Percentiles rank a stretch among this genome's conserved stretches.
These are phyloP conservation scores for Komagataella phaffii DNA, from an alignment of 805 yeast genomes.

Conservation along the genomic window DNA sequence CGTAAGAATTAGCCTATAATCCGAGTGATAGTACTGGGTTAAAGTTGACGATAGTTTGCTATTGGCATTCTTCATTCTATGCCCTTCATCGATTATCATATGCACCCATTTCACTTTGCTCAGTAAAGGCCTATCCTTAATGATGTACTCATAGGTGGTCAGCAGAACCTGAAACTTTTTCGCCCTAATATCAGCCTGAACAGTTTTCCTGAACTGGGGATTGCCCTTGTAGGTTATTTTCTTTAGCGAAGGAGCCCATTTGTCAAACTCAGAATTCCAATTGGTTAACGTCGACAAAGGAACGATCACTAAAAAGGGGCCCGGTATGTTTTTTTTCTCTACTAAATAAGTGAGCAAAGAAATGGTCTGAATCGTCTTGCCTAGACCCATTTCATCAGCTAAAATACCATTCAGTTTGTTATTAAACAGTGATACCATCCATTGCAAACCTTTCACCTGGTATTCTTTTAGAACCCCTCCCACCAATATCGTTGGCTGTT, in stretches of 20 bases:
- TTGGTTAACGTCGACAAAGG: conserved; percentile 77
- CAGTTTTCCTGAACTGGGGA: conserved; percentile 53
- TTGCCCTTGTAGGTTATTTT: conserved; percentile 69
- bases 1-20: conserved; percentile 67
- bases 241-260: conserved; percentile 76
- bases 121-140: conserved; percentile 61
- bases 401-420: conserved; percentile 50
- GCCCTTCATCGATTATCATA: conserved; percentile 88
- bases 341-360: conserved; percentile 59
- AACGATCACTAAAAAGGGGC: conserved; percentile 68
- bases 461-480: conserved; percentile 77
- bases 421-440: conserved; percentile 55
- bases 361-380: conserved; percentile 65
- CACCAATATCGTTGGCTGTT: conserved; percentile 56
- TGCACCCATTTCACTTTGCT: conserved; percentile 66
- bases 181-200: conserved; percentile 48
- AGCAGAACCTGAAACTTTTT: conserved; percentile 67
- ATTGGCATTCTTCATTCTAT: conserved; percentile 70
- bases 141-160: conserved; percentile 74
- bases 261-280: conserved; percentile 78
- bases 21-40: conserved; percentile 58
- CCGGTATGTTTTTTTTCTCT: conserved; percentile 51
- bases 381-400: conserved; percentile 60
- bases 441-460: conserved; percentile 49
- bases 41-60: conserved; percentile 65